phyloP scores from a whole-genome alignment of 2,329 filamentous ascomycete species.

The Neocucurbitaria cava region DNA sequence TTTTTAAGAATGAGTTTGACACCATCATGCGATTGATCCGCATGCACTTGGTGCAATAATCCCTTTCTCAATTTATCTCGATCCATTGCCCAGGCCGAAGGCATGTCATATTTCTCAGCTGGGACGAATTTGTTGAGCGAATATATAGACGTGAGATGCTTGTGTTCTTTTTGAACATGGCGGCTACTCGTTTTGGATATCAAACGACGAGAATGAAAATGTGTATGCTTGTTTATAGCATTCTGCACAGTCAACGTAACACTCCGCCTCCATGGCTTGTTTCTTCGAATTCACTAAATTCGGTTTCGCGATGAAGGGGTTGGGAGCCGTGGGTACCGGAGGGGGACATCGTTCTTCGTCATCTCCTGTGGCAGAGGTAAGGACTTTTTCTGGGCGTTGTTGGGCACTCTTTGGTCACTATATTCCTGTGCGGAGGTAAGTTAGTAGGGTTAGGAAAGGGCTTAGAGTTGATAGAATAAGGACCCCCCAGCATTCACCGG shows the following conservation, averaged over 20 bases:
- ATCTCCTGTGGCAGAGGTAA: constrained; percentile 53
- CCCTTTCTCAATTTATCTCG: constrained; percentile 44
- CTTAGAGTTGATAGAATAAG: background rate
- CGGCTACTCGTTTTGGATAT: too few species aligned
- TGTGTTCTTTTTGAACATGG: constrained; percentile 16
- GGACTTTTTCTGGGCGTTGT: constrained; percentile 1
- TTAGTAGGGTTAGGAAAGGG: background rate
- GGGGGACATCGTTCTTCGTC: constrained; percentile 44
- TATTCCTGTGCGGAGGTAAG: constrained; percentile 2
- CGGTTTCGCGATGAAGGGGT: constrained; percentile 20
- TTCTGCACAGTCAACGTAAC: constrained; percentile 24
- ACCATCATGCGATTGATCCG: constrained; percentile 56
- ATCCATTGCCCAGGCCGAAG: constrained; percentile 29
- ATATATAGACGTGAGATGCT: constrained; percentile 17
- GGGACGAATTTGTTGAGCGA: constrained; percentile 39
- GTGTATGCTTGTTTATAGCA: constrained; percentile 18
- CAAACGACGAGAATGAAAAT: too few species aligned
- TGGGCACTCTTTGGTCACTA: constrained; percentile 15
- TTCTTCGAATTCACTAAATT: constrained; percentile 7
- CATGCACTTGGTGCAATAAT: constrained; percentile 59
- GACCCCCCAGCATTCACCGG: constrained; percentile 12
- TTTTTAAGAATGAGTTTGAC: constrained; percentile 28
- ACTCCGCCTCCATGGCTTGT: constrained; percentile 19
- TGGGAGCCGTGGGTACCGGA: constrained; percentile 47
- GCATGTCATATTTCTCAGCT: constrained; percentile 23